These are phyloP conservation scores for Rhytidiadelphus loreus DNA, from an alignment of 225 moss, liverwort and hornwort species.

Conservation along the genomic window DNA sequence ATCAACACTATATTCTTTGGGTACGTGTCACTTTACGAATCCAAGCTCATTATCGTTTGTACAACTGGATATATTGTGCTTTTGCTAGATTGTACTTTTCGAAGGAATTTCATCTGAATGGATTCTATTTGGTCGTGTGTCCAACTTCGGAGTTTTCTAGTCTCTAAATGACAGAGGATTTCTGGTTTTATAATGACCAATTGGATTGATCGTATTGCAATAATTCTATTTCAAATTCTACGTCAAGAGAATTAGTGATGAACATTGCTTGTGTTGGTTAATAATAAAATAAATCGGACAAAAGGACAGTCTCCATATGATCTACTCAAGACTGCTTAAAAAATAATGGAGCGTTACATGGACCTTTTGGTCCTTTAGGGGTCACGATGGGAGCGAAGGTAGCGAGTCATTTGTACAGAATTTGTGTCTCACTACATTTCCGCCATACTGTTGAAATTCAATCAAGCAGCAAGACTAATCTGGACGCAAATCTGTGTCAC, in stretches of 20 bases:
- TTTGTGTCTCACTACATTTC: not conserved
- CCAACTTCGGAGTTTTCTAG: not conserved
- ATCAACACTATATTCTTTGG: constrained; percentile 36
- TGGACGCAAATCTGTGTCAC: not conserved
- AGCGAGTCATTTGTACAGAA: not conserved
- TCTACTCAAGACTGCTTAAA: not conserved
- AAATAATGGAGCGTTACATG: not conserved
- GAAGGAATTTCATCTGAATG: not conserved
- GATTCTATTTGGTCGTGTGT: not conserved
- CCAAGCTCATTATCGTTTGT: not conserved
- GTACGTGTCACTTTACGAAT: not conserved
- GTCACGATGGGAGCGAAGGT: not conserved
- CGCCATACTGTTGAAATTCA: not conserved
- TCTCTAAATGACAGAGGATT: not conserved
- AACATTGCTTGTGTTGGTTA: not conserved
- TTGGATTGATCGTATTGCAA: not conserved
- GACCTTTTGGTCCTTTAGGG: not conserved
- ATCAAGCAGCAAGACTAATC: not conserved
- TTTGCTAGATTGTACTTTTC: not conserved
- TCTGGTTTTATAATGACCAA: not conserved
- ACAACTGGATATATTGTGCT: not conserved
- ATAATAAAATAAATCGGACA: not conserved
- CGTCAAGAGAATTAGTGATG: not conserved
- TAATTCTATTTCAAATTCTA: not conserved
- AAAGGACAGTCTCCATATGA: not conserved